These are phyloP conservation scores for Hygrocybe coccinea DNA, from an alignment of 768 basidiomycete species.

Conservation along the genomic window DNA sequence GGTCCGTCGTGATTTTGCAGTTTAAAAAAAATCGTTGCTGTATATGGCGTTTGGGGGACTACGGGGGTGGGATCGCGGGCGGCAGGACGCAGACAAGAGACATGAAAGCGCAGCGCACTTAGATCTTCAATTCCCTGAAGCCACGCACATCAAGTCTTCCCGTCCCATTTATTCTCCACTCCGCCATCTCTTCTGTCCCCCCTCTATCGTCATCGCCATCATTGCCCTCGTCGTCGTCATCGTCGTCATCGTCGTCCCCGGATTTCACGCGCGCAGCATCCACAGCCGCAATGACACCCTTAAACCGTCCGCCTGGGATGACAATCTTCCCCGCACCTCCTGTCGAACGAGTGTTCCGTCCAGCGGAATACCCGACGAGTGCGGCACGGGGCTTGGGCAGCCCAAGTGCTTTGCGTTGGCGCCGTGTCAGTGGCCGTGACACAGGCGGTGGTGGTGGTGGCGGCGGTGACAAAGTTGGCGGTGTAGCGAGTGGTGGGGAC, in stretches of 20 bases:
- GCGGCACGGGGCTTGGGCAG: constrained; percentile 51
- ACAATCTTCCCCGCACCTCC: constrained; percentile 56
- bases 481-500: constrained; percentile 11
- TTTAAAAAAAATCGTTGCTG: neutral
- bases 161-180: constrained; percentile 64
- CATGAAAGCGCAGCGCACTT: neutral
- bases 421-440: constrained; percentile 46
- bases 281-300: constrained; percentile 18
- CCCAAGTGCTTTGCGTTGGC: constrained; percentile 66
- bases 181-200: constrained; percentile 26
- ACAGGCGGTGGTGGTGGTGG: constrained; percentile 22
- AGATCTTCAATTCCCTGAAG: constrained; percentile 73
- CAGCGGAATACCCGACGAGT: constrained; percentile 26
- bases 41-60: neutral
- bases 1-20: neutral
- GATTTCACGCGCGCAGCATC: constrained; percentile 19
- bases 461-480: constrained; percentile 25
- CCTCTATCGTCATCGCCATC: constrained; percentile 30
- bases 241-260: constrained; percentile 30
- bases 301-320: constrained; percentile 60
- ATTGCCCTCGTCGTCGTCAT: constrained; percentile 29
- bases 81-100: neutral
- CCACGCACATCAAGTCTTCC: constrained; percentile 73
- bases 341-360: constrained; percentile 29
- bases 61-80: neutral